Evolutionary conservation across 306 rosid species (phyloP), one percentile per base, ranked within the genome.

Genomic region (Ceratonia siliqua): DNA sequence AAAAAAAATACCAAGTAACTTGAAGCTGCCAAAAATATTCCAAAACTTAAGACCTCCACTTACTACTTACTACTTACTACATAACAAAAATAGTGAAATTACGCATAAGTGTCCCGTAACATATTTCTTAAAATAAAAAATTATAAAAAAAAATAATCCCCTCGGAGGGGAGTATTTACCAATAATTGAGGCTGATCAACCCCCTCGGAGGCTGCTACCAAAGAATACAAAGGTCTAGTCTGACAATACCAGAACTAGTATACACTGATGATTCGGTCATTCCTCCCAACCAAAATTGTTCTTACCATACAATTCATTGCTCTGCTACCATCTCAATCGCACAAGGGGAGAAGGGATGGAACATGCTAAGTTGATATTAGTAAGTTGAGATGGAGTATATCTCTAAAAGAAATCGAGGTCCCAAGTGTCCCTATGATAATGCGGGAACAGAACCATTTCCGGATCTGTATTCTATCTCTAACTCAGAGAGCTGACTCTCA

Each of bases 371-470:
- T 38, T 67, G 62, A 41, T 63, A 43, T 41, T 50, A 45, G 54
- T 64, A 42, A 68, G 48, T 24, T 42, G 20, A 74, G 72, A 75
- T 82, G 91, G 62, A 38, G 61, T 59, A 66, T 43, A 62, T 39
- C 45, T 38, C 49, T 25, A 63, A 46, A 62, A 15, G 30, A 67
- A 57, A 58, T 45, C 10, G 64, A 20, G 36, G 24, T 33, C 41
- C 59, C 33, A 22, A 73, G 46, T 28, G 62, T 62, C 71, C 33
- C 54, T 64, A 78, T 42, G 72, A 72, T 59, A 52, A 65, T 49
- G 82, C 63, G 4, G 59, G 78, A 57, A 66, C 80, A 13, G 80
- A 79, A 81, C 84, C 92, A 75, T 85, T 88, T 28, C 75, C 76
- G 30, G 78, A 79, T 79, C 5, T 52, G 79, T 53, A 64, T 43